These are phyloP conservation scores for Pseudohalonectria lignicola DNA, from an alignment of 2,329 filamentous ascomycete species.

Conservation along the genomic window DNA sequence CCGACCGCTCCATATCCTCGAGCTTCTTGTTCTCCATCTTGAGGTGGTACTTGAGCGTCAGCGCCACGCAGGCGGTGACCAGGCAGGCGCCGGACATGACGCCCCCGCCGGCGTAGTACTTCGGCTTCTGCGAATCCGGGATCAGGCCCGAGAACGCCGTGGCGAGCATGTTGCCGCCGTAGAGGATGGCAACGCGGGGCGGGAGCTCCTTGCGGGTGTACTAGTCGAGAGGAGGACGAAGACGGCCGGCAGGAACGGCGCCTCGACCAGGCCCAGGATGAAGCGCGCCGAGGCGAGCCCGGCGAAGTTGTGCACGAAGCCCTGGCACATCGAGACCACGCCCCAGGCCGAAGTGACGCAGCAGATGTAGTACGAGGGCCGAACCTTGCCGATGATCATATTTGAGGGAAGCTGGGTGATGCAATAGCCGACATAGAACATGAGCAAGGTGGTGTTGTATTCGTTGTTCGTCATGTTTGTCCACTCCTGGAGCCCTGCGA, in stretches of 20 bases:
- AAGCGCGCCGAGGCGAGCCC: slow-evolving; percentile 52
- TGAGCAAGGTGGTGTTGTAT: slow-evolving; percentile 5
- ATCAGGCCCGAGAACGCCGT: slow-evolving; percentile 62
- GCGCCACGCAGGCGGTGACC: slow-evolving; percentile 12
- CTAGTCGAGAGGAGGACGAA: slow-evolving; percentile 41
- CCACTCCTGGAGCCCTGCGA: slow-evolving; percentile 5
- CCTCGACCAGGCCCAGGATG: slow-evolving; percentile 52
- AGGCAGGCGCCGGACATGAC: slow-evolving; percentile 15
- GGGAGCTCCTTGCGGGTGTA: slow-evolving; percentile 60
- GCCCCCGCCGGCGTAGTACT: slow-evolving; percentile 16
- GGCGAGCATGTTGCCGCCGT: slow-evolving; percentile 57
- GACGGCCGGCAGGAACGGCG: slow-evolving; percentile 10
- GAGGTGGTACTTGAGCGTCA: slow-evolving; percentile 7
- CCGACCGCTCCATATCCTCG: slow-evolving; percentile 9
- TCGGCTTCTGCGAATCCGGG: slow-evolving; percentile 16
- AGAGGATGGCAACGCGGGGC: slow-evolving; percentile 54
- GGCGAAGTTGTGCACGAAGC: slow-evolving; percentile 39
- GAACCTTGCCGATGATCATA: slow-evolving; percentile 10
- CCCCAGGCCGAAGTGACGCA: slow-evolving; percentile 44
- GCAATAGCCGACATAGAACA: slow-evolving; percentile 4
- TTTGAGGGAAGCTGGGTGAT: slow-evolving; percentile 9
- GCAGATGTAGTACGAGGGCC: slow-evolving; percentile 14
- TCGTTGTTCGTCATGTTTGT: slow-evolving; percentile 3
- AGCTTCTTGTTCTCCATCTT: slow-evolving; percentile 12
- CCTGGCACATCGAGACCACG: slow-evolving; percentile 43